These are phyloP conservation scores for Dothideomycetes sp. DNA, from an alignment of 2,329 filamentous ascomycete species.

Conservation along the genomic window DNA sequence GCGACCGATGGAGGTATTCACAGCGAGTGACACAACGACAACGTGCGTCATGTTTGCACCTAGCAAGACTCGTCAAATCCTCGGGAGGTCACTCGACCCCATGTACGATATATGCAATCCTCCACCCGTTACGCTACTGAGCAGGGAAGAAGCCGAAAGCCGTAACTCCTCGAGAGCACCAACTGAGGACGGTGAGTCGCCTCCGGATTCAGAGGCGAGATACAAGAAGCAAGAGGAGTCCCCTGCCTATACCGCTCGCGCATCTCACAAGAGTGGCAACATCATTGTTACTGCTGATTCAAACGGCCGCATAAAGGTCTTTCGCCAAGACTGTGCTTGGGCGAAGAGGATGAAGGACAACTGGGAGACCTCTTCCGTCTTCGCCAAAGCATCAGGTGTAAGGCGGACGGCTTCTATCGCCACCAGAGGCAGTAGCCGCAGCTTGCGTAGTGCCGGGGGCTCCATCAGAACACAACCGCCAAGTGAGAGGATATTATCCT, in stretches of 20 bases:
- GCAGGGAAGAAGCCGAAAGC: slow-evolving; percentile 47
- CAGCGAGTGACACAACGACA: slow-evolving; percentile 79
- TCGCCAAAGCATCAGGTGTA: slow-evolving; percentile 56
- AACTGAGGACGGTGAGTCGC: slow-evolving; percentile 29
- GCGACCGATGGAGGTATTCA: slow-evolving; percentile 75
- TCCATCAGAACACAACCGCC: slow-evolving; percentile 29
- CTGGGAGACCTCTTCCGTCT: slow-evolving; percentile 67
- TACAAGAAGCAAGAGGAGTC: slow-evolving; percentile 47
- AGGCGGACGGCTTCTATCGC: slow-evolving; percentile 41
- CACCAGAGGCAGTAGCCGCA: slow-evolving; percentile 38
- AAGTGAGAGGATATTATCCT: slow-evolving; percentile 74
- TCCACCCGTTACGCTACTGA: slow-evolving; percentile 73
- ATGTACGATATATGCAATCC: slow-evolving; percentile 97
- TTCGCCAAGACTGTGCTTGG: slow-evolving; percentile 86
- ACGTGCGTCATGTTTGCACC: slow-evolving; percentile 85
- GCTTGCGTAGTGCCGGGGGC: slow-evolving; percentile 17
- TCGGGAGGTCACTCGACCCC: slow-evolving; percentile 76
- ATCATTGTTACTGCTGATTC: slow-evolving; percentile 90
- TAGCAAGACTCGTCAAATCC: slow-evolving; percentile 60
- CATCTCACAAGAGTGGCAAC: slow-evolving; percentile 67
- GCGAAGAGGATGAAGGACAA: slow-evolving; percentile 61
- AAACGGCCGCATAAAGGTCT: slow-evolving; percentile 81
- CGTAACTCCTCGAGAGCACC: slow-evolving; percentile 36
- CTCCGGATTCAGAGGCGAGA: slow-evolving; percentile 22
- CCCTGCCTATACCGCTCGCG: slow-evolving; percentile 66